phyloP scores from a whole-genome alignment of 2,329 filamentous ascomycete species.

The Trichophyton schoenleinii region DNA sequence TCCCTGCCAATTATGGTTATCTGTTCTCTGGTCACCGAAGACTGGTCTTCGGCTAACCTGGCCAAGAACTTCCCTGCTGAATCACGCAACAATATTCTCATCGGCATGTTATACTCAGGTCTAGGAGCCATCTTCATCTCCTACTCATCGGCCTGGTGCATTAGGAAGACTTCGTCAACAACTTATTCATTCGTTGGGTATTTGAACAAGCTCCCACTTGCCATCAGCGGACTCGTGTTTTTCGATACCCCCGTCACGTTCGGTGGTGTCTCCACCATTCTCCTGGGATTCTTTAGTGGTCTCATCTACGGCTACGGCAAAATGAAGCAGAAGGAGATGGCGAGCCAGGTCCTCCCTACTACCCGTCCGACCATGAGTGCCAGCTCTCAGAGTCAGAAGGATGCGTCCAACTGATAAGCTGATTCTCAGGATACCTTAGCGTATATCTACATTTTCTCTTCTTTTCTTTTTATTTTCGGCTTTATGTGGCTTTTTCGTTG shows the following conservation, averaged over 20 bases:
- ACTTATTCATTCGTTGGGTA: slow-evolving; percentile 98
- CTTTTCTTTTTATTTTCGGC: background rate
- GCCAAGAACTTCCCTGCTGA: slow-evolving; percentile 72
- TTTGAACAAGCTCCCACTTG: slow-evolving; percentile 94
- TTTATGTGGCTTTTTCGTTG: background rate
- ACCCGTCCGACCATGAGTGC: slow-evolving; percentile 65
- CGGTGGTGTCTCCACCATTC: slow-evolving; percentile 80
- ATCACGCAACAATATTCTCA: slow-evolving; percentile 62
- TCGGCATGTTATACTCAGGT: slow-evolving; percentile 88
- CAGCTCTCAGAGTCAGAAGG: slow-evolving; percentile 78
- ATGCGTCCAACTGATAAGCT: slow-evolving; percentile 59
- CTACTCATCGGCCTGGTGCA: slow-evolving; percentile 97
- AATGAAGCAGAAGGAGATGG: slow-evolving; percentile 60
- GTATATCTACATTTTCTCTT: background rate
- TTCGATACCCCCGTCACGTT: slow-evolving; percentile 89
- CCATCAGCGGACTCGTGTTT: slow-evolving; percentile 81
- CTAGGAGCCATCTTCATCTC: slow-evolving; percentile 92
- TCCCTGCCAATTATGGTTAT: slow-evolving; percentile 83
- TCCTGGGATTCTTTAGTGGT: slow-evolving; percentile 80
- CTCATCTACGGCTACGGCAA: slow-evolving; percentile 82
- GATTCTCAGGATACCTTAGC: background rate
- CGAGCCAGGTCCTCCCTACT: slow-evolving; percentile 55
- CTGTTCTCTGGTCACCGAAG: slow-evolving; percentile 69
- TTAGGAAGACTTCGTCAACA: slow-evolving; percentile 89
- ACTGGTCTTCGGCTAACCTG: slow-evolving; percentile 82